Evolutionary conservation across 495 filamentous ascomycete genomes (phyloP), one percentile per base, ranked within the genome.

Genomic region (Hapsidospora chrysogenum): DNA sequence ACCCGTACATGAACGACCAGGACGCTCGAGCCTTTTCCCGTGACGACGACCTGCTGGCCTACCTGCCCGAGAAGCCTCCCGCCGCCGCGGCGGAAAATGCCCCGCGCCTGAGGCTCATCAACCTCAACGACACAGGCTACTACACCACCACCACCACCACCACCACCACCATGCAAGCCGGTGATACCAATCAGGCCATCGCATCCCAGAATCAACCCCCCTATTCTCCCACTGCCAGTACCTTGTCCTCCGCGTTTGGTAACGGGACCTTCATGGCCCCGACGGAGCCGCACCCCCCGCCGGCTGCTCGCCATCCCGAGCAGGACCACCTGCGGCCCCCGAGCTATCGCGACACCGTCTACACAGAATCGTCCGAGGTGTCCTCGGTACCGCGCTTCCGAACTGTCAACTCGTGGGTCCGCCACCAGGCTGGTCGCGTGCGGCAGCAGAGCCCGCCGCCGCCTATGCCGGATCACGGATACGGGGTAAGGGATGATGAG

Each of bases 391-490:
- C 72, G 11, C 60, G 63, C 13, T 78, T 74, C 45, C 61, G 70
- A 17, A 60, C 58, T 7, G 54, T 79, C 34, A 56, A 54, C 30
- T 70, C 64, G 10, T 79, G 74, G 74, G 72, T 79, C 2, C 58
- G 66, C 43, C 66, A 77, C 40, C 74, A 78, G 42, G 51, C 51
- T 18, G 55, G 54, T 1, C 52, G 62, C 2, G 45, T 60, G 31
- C 52, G 42, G 40, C 45, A 57, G n/a, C n/a, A 26, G 23, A 14
- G 53, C 46, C 9, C 47, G 9, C 43, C 55, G 22, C 50, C 50
- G 25, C 47, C 49, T 25, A 47, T 52, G 31, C 55, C 56, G 9
- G 53, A 59, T 44, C 52, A 46, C 22, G 38, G 31, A 1, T 54
- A 47, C 19, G 33, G 37, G 5, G 40, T 58, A 49, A 57, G 55